Conservation (phyloP, 2,329 filamentous ascomycete genomes). For the Nectriaceae sp. region DNA sequence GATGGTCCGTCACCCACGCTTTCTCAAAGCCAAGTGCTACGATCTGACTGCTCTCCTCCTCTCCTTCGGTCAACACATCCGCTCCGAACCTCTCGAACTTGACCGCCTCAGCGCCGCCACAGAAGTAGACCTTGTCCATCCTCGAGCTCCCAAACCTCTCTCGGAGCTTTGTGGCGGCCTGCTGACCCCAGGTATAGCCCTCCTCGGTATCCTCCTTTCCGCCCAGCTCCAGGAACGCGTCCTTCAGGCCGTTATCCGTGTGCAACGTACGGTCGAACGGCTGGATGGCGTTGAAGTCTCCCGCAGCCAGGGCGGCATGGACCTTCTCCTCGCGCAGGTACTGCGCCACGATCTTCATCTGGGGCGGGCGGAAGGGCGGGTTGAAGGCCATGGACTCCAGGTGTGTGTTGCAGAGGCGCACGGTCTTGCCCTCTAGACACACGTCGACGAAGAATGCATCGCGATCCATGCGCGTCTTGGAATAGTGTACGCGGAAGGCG, state of each 20-base stretch:
- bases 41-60: conserved; percentile 32
- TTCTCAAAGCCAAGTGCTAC: conserved; percentile 35
- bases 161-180: conserved; percentile 42
- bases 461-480: conserved; percentile 49
- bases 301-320: conserved; percentile 47
- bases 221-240: conserved; percentile 54
- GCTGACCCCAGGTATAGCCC: conserved; percentile 61
- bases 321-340: conserved; percentile 43
- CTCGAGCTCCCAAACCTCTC: conserved; percentile 50
- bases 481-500: conserved; percentile 54
- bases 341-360: conserved; percentile 46
- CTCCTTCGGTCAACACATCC: conserved; percentile 38
- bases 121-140: conserved; percentile 56
- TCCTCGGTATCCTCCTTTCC: conserved; percentile 51
- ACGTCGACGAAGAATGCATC: conserved; percentile 58
- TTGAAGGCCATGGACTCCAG: conserved; percentile 54
- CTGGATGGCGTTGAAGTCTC: conserved; percentile 61
- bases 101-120: conserved; percentile 34
- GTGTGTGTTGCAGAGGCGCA: conserved; percentile 58
- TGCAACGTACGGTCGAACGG: conserved; percentile 52
- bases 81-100: conserved; percentile 48
- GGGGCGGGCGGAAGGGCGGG: conserved; percentile 50
- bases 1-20: conserved; percentile 54
- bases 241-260: conserved; percentile 48
- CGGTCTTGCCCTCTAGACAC: conserved; percentile 26